Percentiles rank a stretch among this genome's conserved stretches.
Conservation (phyloP, 805 yeast genomes). For the Wickerhamiella australiensis region DNA sequence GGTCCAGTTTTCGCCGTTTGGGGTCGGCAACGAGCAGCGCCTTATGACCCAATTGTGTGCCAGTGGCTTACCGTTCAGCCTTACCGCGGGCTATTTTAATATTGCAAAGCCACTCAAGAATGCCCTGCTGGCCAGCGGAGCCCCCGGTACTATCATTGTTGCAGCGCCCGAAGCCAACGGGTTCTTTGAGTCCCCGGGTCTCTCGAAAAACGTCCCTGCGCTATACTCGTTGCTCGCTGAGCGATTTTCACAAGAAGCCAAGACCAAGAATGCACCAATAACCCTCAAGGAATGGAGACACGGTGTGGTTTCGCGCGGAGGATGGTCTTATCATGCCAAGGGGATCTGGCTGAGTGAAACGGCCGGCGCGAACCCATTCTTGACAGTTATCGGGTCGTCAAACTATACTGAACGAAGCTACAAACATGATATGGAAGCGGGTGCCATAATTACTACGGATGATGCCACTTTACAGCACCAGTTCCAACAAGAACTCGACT, state of each 20-base stretch:
- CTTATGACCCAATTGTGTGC: conserved; percentile 36
- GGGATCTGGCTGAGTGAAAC: conserved; percentile 63
- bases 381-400: conserved; percentile 83
- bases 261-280: conserved; percentile 35
- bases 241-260: conserved; percentile 47
- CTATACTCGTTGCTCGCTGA: conserved; percentile 73
- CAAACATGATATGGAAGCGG: conserved; percentile 74
- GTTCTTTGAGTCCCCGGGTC: conserved; percentile 72
- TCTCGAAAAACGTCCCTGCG: conserved; percentile 69
- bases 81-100: conserved; percentile 95
- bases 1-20: conserved; percentile 81
- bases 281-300: conserved; percentile 70
- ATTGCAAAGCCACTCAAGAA: conserved; percentile 63
- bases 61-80: conserved; percentile 54
- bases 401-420: conserved; percentile 89
- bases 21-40: conserved; percentile 71
- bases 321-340: conserved; percentile 98
- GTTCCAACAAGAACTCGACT: conserved; percentile 52
- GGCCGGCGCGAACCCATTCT: conserved; percentile 33
- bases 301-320: conserved; percentile 72
- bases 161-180: conserved; percentile 94
- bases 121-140: conserved; percentile 39
- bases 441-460: conserved; percentile 64
- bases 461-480: conserved; percentile 44
- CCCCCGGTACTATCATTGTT: conserved; percentile 60